Evolutionary conservation across 1,284 basidiomycete species (phyloP), one percentile per base, ranked within the genome.

Genomic region (Trametes hirsuta): DNA sequence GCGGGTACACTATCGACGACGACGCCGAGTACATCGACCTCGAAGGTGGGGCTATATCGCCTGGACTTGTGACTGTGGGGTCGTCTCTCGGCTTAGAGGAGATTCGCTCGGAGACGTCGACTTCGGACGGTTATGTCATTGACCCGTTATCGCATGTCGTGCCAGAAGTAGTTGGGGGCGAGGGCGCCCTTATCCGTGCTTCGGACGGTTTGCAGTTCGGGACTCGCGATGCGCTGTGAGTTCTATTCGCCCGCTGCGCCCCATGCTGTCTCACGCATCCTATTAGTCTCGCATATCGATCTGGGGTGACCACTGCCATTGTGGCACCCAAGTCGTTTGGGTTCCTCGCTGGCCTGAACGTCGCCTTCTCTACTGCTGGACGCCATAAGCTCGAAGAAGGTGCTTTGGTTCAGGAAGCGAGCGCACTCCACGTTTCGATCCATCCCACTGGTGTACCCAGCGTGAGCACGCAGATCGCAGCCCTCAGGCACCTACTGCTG

Each of bases 401-500:
- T 2, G 90, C 93, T 0, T 76, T 95, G 39, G 73, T 90, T n/a
- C 78, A 89, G 65, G 81, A 87, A 1, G 77, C 83, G 6, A 81
- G 84, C 0, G 93, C 92, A 0, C 72, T 95, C 12, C 93, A 95
- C 65, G 76, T 95, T 62, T 70, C 76, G 5, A 73, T 95, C 47
- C 74, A 75, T 52, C 77, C 79, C 63, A 68, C 74, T 22, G 79
- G 79, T 6, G 70, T 69, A 67, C 77, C 82, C 4, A 84, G 83
- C 66, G 76, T 88, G 49, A 86, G 86, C 67, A 88, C 89, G 11
- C 86, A 92, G 70, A 84, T 95, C 56, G 87, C 83, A 0, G 77
- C 84, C 12, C 78, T 94, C n/a, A 81, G 91, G n/a, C 72, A 71
- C 22, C 66, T 83, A 14, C 75, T 84, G 21, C 62, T 74, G 61